Percentiles rank a stretch among this genome's conserved stretches.
Evolutionary conservation across 2,329 filamentous ascomycete species (phyloP).

Genomic region (Dactylellina drechsleri): DNA sequence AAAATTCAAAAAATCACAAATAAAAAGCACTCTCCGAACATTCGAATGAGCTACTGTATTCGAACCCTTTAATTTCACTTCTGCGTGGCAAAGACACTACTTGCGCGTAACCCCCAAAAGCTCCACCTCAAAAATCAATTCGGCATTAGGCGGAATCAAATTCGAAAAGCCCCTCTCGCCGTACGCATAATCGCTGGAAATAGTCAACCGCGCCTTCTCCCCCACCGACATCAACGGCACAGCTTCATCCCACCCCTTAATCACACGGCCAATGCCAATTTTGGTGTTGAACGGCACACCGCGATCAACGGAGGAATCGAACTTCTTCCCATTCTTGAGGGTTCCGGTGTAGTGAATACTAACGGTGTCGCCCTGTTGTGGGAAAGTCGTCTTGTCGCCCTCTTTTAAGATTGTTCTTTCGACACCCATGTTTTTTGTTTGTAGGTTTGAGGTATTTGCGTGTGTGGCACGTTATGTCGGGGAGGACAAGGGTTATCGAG

Average conservation of each 20-base stretch:
- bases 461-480: not conserved
- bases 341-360: slow-evolving; percentile 92
- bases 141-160: slow-evolving; percentile 54
- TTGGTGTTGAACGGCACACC: slow-evolving; percentile 75
- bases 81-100: not conserved
- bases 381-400: slow-evolving; percentile 71
- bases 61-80: slow-evolving; percentile 1
- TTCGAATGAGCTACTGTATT: too few relatives aligned
- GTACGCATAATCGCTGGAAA: slow-evolving; percentile 66
- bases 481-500: not conserved
- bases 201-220: slow-evolving; percentile 87
- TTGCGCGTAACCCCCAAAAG: slow-evolving; percentile 74
- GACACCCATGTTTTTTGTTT: slow-evolving; percentile 73
- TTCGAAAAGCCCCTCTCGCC: slow-evolving; percentile 18
- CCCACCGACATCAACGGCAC: slow-evolving; percentile 87
- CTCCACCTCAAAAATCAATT: slow-evolving; percentile 86
- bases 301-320: slow-evolving; percentile 84
- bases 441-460: not conserved
- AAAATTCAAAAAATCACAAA: too few relatives aligned
- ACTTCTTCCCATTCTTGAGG: slow-evolving; percentile 80
- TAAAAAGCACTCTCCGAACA: too few relatives aligned
- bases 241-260: slow-evolving; percentile 88
- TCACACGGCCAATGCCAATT: slow-evolving; percentile 86
- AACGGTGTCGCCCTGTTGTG: slow-evolving; percentile 76
- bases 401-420: slow-evolving; percentile 70